Conservation (phyloP, 495 filamentous ascomycete species). For the Evernia prunastri region DNA sequence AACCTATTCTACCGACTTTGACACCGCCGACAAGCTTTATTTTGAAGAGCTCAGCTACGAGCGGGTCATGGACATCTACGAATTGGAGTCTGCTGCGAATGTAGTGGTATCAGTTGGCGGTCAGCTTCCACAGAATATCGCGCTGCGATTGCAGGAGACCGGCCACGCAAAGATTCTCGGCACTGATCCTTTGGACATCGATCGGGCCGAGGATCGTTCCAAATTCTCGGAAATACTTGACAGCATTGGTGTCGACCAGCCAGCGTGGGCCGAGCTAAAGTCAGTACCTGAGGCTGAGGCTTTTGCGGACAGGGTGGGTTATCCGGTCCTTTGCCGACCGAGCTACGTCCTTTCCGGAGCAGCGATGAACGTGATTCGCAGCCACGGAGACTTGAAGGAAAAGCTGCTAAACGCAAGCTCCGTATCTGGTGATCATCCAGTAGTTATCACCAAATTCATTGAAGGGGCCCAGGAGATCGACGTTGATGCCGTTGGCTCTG, state of each 20-base stretch:
- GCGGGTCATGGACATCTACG: constrained; percentile 97
- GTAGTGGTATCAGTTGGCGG: constrained; percentile 95
- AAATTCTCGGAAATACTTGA: constrained; percentile 98
- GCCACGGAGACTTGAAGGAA: constrained; percentile 75
- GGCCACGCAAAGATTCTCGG: constrained; percentile 85
- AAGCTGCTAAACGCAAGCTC: constrained; percentile 84
- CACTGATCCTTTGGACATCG: constrained; percentile 87
- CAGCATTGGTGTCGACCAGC: constrained; percentile 92
- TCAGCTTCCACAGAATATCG: constrained; percentile 95
- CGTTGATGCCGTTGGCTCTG: constrained; percentile 87
- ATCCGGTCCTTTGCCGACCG: constrained; percentile 88
- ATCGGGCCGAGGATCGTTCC: constrained; percentile 93
- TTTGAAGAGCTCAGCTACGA: constrained; percentile 98
- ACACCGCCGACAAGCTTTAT: constrained; percentile 90
- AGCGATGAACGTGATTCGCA: constrained; percentile 95
- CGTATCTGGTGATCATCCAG: constrained; percentile 91
- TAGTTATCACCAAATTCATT: constrained; percentile 98
- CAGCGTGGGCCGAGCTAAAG: constrained; percentile 91
- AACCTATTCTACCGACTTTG: constrained; percentile 84
- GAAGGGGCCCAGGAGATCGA: constrained; percentile 97
- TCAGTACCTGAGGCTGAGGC: constrained; percentile 77
- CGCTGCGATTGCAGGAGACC: constrained; percentile 85
- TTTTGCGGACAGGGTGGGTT: constrained; percentile 79
- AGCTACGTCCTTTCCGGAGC: constrained; percentile 95
- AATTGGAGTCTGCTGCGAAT: constrained; percentile 78